Percentiles rank a stretch among this genome's conserved stretches.
phyloP scores from a whole-genome alignment of 202 grass and related monocot genomes.

The Bolboschoenoplectus hybrid region DNA sequence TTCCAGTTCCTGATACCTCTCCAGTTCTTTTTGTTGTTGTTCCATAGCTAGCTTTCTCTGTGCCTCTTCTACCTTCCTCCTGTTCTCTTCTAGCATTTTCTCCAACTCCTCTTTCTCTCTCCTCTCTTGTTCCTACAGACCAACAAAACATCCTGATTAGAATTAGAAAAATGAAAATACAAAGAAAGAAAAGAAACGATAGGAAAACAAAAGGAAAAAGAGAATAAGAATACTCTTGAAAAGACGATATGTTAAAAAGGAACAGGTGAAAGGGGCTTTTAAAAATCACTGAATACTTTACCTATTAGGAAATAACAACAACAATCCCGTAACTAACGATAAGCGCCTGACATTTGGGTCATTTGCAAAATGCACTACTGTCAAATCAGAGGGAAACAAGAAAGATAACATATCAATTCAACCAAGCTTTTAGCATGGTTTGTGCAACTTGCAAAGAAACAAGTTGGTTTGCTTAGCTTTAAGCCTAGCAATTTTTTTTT shows the following conservation, averaged over 20 bases:
- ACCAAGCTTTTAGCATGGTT: background rate
- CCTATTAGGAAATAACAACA: slow-evolving; percentile 6
- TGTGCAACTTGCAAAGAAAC: slow-evolving; percentile 3
- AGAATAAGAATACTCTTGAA: background rate
- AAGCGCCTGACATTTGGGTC: background rate
- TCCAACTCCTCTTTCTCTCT: slow-evolving; percentile 78
- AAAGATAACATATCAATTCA: background rate
- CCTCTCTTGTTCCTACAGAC: slow-evolving; percentile 65
- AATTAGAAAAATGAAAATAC: background rate
- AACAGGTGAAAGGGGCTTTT: background rate
- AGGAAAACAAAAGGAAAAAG: background rate
- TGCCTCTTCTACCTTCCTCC: slow-evolving; percentile 81
- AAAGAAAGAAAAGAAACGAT: background rate
- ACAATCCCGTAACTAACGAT: background rate
- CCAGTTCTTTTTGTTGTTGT: slow-evolving; percentile 91
- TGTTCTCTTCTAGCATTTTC: slow-evolving; percentile 86
- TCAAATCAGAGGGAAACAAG: background rate
- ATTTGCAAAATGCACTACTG: background rate
- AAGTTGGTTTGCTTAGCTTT: background rate
- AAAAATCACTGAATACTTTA: background rate
- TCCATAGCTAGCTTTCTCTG: slow-evolving; percentile 77
- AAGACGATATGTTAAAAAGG: background rate
- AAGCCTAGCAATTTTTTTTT: background rate
- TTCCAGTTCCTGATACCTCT: slow-evolving; percentile 92
- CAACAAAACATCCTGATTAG: background rate